Evolutionary conservation across 768 basidiomycete genomes (phyloP).

Genomic region (Termitomyces sp.): DNA sequence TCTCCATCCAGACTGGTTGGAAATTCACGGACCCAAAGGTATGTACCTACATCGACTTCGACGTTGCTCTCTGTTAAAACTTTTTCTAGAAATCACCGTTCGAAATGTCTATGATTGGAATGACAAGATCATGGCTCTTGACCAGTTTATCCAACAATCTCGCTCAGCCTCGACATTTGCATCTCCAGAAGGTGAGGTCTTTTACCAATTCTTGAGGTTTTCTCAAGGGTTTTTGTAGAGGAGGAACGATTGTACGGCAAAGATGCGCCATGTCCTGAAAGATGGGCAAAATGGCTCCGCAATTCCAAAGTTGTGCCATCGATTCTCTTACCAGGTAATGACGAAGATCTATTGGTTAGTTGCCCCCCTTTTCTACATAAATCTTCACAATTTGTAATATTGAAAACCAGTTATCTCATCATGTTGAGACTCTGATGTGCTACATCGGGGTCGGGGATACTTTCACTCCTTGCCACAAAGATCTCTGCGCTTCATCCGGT

Average conservation of each 20-base stretch:
- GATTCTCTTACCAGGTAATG: slow-evolving; percentile 46
- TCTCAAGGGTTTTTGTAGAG: slow-evolving; percentile 34
- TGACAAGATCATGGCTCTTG: slow-evolving; percentile 49
- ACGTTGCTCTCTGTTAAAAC: neutral
- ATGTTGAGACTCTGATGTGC: slow-evolving; percentile 80
- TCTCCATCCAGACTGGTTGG: slow-evolving; percentile 58
- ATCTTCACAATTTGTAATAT: neutral
- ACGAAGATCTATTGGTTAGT: slow-evolving; percentile 54
- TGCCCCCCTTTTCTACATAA: neutral
- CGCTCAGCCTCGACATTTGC: slow-evolving; percentile 32
- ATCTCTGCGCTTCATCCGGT: slow-evolving; percentile 79
- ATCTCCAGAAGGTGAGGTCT: slow-evolving; percentile 33
- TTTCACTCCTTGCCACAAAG: slow-evolving; percentile 83
- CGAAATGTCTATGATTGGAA: slow-evolving; percentile 60
- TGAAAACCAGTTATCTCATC: slow-evolving; percentile 32
- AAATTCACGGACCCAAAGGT: slow-evolving; percentile 26
- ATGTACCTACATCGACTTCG: slow-evolving; percentile 4
- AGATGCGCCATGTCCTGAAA: slow-evolving; percentile 63
- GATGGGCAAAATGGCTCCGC: slow-evolving; percentile 64
- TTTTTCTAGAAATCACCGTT: slow-evolving; percentile 47
- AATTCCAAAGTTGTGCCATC: slow-evolving; percentile 45
- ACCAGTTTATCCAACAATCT: slow-evolving; percentile 49
- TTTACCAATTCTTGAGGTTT: neutral
- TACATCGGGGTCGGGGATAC: slow-evolving; percentile 82
- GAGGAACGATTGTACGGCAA: slow-evolving; percentile 70